These are phyloP conservation scores for Arthromyces matolae DNA, from an alignment of 768 basidiomycete genomes.

Conservation along the genomic window DNA sequence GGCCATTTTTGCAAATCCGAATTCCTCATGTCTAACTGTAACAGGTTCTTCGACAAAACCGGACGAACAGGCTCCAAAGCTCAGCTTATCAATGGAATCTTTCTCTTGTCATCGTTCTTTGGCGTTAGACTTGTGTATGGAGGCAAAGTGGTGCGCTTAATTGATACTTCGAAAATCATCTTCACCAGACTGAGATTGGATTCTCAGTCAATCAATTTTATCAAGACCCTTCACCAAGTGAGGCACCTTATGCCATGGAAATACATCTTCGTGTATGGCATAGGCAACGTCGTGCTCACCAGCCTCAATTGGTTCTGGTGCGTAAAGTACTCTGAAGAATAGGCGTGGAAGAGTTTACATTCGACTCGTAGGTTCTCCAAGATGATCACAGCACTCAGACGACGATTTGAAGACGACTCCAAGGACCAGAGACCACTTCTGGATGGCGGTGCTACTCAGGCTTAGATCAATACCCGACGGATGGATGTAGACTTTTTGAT, in stretches of 20 bases:
- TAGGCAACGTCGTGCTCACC: slow-evolving; percentile 65
- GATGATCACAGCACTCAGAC: slow-evolving; percentile 64
- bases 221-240: slow-evolving; percentile 52
- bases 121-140: slow-evolving; percentile 71
- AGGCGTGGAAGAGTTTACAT: not conserved
- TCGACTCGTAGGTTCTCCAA: slow-evolving; percentile 56
- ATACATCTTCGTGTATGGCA: slow-evolving; percentile 48
- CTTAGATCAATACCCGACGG: not conserved
- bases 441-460: slow-evolving; percentile 5
- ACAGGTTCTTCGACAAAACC: slow-evolving; percentile 75
- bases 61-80: slow-evolving; percentile 62
- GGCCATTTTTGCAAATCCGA: slow-evolving; percentile 10
- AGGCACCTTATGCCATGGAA: slow-evolving; percentile 49
- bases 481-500: not conserved
- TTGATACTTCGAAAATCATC: no score
- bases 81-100: slow-evolving; percentile 70
- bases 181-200: not conserved
- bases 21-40: not conserved
- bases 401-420: slow-evolving; percentile 44
- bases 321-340: slow-evolving; percentile 12
- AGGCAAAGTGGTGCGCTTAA: slow-evolving; percentile 38
- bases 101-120: slow-evolving; percentile 67
- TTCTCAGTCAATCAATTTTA: slow-evolving; percentile 65
- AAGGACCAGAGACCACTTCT: slow-evolving; percentile 14
- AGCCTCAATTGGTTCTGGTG: slow-evolving; percentile 79